These are phyloP conservation scores for Candida dajiaensis DNA, from an alignment of 805 yeast species.

Conservation along the genomic window DNA sequence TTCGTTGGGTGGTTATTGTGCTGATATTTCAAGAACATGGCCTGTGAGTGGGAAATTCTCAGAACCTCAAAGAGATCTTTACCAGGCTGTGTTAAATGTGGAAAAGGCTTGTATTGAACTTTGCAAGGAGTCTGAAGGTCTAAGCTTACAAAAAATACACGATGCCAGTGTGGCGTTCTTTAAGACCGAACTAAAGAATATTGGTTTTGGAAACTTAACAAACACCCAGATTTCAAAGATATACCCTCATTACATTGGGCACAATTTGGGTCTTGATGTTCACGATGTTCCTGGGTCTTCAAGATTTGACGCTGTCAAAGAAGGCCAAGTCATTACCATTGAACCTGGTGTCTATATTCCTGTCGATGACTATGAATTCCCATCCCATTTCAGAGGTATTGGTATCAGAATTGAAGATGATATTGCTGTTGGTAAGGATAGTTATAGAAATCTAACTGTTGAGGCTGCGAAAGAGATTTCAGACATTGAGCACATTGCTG, in stretches of 20 bases:
- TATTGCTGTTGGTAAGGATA: slow-evolving; percentile 66
- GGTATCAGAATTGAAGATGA: slow-evolving; percentile 97
- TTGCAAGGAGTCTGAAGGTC: slow-evolving; percentile 48
- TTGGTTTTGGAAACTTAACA: slow-evolving; percentile 53
- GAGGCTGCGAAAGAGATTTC: slow-evolving; percentile 82
- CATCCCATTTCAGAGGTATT: slow-evolving; percentile 74
- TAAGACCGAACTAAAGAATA: slow-evolving; percentile 58
- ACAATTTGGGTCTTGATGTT: slow-evolving; percentile 87
- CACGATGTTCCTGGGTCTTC: slow-evolving; percentile 73
- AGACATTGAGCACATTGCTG: slow-evolving; percentile 70
- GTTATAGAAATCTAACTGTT: slow-evolving; percentile 58
- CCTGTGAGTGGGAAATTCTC: slow-evolving; percentile 76
- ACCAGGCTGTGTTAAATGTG: slow-evolving; percentile 81
- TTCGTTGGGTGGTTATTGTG: slow-evolving; percentile 84
- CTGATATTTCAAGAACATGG: slow-evolving; percentile 97
- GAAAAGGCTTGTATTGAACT: slow-evolving; percentile 70
- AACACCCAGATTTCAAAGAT: slow-evolving; percentile 47
- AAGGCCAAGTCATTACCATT: slow-evolving; percentile 83
- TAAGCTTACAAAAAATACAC: slow-evolving; percentile 72
- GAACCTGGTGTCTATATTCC: slow-evolving; percentile 97
- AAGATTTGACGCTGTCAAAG: slow-evolving; percentile 43
- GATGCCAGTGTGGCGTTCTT: slow-evolving; percentile 54
- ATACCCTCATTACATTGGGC: slow-evolving; percentile 96
- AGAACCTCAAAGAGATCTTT: slow-evolving; percentile 76
- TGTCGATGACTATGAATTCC: slow-evolving; percentile 50